phyloP scores from a whole-genome alignment of 345 rosid species.

The Murraya koenigii region DNA sequence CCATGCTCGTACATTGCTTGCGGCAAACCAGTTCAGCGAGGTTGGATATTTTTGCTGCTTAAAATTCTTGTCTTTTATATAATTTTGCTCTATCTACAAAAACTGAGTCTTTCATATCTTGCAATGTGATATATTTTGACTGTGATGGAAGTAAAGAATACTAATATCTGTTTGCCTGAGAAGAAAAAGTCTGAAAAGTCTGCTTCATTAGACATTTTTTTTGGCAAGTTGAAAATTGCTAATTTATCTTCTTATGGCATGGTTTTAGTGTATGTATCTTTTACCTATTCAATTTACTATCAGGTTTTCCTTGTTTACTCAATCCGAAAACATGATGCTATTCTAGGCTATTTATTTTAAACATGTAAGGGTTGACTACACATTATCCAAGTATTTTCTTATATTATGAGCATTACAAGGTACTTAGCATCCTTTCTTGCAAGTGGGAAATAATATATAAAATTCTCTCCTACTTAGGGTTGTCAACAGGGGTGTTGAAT shows the following conservation, averaged over 20 bases:
- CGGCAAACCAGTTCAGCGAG: constrained; percentile 91
- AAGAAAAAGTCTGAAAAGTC: constrained; percentile 2
- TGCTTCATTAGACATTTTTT: not conserved
- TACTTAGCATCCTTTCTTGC: not conserved
- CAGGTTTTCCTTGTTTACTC: no score
- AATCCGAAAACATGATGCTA: no score
- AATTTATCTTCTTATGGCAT: not conserved
- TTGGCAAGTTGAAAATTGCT: not conserved
- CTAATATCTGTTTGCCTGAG: not conserved
- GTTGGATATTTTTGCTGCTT: constrained; percentile 32
- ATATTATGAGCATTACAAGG: not conserved
- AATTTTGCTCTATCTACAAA: not conserved
- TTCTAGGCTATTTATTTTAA: no score
- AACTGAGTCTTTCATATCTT: not conserved
- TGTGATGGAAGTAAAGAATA: not conserved
- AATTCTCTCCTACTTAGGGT: not conserved
- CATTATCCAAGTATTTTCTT: not conserved
- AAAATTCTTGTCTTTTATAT: not conserved
- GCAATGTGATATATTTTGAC: not conserved
- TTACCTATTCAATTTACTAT: not conserved
- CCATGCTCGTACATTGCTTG: constrained; percentile 89
- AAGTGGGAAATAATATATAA: not conserved
- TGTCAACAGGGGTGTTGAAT: not conserved
- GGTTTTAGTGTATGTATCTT: not conserved
- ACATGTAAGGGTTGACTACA: no score